These are phyloP conservation scores for Aspergillus piperis DNA, from an alignment of 2,329 filamentous ascomycete genomes.

Conservation along the genomic window DNA sequence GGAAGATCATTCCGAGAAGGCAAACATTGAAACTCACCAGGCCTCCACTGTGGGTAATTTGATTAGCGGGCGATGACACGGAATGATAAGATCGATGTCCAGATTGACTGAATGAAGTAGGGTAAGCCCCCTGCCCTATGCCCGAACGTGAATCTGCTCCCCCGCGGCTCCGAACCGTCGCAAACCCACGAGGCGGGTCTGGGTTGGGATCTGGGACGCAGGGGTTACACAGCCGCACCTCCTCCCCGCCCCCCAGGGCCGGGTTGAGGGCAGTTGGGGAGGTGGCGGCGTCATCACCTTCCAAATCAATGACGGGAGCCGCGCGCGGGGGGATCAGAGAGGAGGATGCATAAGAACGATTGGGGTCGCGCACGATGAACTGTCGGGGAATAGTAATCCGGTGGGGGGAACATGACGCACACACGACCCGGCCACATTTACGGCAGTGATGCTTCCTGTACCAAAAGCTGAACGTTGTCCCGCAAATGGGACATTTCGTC, in stretches of 20 bases:
- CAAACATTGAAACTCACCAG: conserved; percentile 15
- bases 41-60: conserved; percentile 9
- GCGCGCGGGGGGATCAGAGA: conserved; percentile 44
- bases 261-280: conserved; percentile 43
- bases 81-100: conserved; percentile 32
- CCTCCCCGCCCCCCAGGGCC: conserved; percentile 64
- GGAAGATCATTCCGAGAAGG: neutral
- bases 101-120: conserved; percentile 19
- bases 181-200: conserved; percentile 51
- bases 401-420: conserved; percentile 85
- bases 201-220: conserved; percentile 71
- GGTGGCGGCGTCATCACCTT: conserved; percentile 38
- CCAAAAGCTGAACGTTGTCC: conserved; percentile 76
- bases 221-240: conserved; percentile 70
- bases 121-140: conserved; percentile 14
- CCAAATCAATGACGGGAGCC: conserved; percentile 51
- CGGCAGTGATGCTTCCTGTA: conserved; percentile 92
- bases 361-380: conserved; percentile 74
- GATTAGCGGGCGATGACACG: conserved; percentile 20
- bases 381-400: conserved; percentile 91
- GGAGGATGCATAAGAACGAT: conserved; percentile 42
- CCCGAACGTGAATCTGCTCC: conserved; percentile 14
- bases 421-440: conserved; percentile 94
- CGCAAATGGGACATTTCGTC: conserved; percentile 76
- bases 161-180: conserved; percentile 24